Evolutionary conservation across 371 early-diverging fungal genomes (phyloP).

Genomic region (Sporodiniella umbellata): DNA sequence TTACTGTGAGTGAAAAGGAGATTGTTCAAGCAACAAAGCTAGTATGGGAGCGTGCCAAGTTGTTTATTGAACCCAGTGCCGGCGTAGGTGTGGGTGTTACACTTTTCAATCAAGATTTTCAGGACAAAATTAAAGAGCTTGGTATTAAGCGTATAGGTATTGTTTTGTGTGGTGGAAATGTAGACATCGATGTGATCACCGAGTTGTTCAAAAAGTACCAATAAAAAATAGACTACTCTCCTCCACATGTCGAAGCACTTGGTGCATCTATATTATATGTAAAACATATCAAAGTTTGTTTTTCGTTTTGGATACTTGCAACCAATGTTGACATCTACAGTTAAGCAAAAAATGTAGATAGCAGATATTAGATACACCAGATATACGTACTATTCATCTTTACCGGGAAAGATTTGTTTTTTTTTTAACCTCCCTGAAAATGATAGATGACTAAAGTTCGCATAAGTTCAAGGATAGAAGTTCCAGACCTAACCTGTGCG

Average conservation of each 20-base stretch:
- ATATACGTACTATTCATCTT: no score
- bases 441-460: no score
- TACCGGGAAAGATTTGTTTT: no score
- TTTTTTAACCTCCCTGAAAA: no score
- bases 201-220: constrained; percentile 14
- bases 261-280: no score
- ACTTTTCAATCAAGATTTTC: constrained; percentile 39
- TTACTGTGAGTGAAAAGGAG: constrained; percentile 50
- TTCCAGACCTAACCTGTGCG: background rate
- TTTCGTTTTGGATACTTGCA: no score
- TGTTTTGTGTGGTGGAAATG: constrained; percentile 45
- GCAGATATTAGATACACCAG: no score
- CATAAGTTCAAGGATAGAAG: no score
- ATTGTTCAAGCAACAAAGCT: constrained; percentile 49
- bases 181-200: constrained; percentile 25
- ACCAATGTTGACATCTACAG: no score
- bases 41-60: constrained; percentile 51
- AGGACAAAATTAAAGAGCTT: constrained; percentile 10
- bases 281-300: no score
- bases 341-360: no score
- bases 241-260: no score
- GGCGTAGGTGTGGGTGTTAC: constrained; percentile 50
- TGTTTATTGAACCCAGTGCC: constrained; percentile 55
- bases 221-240: background rate
- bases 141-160: constrained; percentile 31